Evolutionary conservation across 176 grass and related monocot genomes (phyloP).

Genomic region (Neostapfia colusana): DNA sequence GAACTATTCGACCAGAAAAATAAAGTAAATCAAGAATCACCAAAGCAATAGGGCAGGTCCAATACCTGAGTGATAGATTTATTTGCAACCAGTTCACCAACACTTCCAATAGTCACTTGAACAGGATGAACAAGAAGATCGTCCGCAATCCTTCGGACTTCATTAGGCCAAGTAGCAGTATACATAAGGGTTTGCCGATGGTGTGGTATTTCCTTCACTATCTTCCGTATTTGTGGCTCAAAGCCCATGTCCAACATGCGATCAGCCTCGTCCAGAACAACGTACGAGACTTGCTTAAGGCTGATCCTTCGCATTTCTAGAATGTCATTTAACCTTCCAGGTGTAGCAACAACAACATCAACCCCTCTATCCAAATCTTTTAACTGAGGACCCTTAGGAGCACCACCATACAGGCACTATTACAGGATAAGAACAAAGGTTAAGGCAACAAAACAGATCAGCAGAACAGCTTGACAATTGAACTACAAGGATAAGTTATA

Average conservation of each 20-base stretch:
- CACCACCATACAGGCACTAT: conserved; percentile 95
- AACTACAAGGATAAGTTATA: neutral
- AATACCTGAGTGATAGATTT: conserved; percentile 91
- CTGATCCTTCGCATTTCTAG: conserved; percentile 83
- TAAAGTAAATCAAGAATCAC: conserved; percentile 26
- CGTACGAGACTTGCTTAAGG: conserved; percentile 70
- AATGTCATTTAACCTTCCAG: conserved; percentile 95
- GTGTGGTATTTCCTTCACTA: conserved; percentile 81
- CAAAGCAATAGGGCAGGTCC: neutral
- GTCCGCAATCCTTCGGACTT: conserved; percentile 82
- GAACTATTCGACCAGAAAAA: conserved; percentile 14
- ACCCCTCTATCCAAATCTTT: conserved; percentile 91
- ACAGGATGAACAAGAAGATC: conserved; percentile 91
- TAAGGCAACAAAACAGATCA: neutral
- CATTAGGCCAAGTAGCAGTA: conserved; percentile 98
- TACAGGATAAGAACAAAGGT: conserved; percentile 23
- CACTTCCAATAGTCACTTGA: conserved; percentile 93
- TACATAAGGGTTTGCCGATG: conserved; percentile 97
- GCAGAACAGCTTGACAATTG: neutral
- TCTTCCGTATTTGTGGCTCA: conserved; percentile 95
- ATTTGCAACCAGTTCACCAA: conserved; percentile 97
- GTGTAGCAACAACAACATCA: conserved; percentile 97
- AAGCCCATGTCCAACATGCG: conserved; percentile 91
- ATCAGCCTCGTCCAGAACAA: conserved; percentile 85
- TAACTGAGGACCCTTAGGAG: conserved; percentile 94